Percentiles rank a stretch among this genome's conserved stretches.
Conservation (phyloP, 139 green algal genomes). For the Ettlia oleoabundans region DNA sequence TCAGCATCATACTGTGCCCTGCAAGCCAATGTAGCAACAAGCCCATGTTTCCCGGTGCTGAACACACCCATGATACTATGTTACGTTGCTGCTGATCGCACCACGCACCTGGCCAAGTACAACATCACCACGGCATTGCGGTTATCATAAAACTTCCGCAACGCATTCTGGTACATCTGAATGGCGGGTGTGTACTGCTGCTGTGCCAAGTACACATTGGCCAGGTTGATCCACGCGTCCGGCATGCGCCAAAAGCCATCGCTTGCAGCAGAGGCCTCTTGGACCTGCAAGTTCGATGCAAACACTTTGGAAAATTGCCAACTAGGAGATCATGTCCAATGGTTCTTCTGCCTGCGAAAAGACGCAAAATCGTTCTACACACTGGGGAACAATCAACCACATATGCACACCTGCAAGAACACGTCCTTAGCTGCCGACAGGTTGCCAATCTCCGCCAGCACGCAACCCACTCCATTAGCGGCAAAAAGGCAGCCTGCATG, state of each 20-base stretch:
- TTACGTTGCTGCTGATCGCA: background rate
- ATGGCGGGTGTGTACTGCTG: conserved; percentile 63
- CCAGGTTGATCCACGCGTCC: conserved; percentile 73
- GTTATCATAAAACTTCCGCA: conserved; percentile 63
- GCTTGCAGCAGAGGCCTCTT: conserved; percentile 66
- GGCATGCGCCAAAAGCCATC: conserved; percentile 69
- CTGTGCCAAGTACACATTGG: conserved; percentile 74
- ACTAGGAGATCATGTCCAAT: background rate
- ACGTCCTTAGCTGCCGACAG: conserved; percentile 74
- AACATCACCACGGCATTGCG: conserved; percentile 54
- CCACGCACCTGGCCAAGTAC: conserved; percentile 45
- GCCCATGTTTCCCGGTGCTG: too few species aligned
- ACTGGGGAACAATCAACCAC: background rate
- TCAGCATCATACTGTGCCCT: conserved; percentile 82
- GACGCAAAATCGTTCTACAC: background rate
- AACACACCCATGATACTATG: background rate
- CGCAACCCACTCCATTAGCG: conserved; percentile 84
- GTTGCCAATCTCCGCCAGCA: conserved; percentile 83
- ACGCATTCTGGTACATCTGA: conserved; percentile 71
- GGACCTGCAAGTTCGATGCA: conserved; percentile 49
- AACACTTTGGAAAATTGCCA: background rate
- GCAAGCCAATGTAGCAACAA: background rate
- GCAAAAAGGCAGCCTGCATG: conserved; percentile 78
- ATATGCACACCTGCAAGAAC: conserved; percentile 47
- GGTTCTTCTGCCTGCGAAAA: background rate